Base-by-base conservation (phyloP, 257 asterid species). In the Primulina huaijiensis region DNA sequence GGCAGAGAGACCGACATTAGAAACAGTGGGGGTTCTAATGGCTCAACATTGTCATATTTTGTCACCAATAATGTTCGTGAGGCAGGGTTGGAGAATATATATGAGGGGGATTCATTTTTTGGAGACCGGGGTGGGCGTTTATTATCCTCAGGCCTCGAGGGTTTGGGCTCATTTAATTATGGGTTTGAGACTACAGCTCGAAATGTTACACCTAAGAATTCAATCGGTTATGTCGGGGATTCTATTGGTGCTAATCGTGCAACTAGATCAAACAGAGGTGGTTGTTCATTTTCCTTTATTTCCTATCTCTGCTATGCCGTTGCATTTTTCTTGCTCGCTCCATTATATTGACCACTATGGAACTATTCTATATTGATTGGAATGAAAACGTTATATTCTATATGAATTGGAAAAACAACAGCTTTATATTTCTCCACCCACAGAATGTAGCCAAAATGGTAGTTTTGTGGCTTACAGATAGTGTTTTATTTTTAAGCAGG, bases 231-330 rank as follows among this genome's bases (percentile, higher is more conserved):
- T 73, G 87, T 75, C 66, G 96, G 93, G 72, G 80, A 75, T 77
- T 85, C 81, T 83, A 78, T 78, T 64, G 78, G 83, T 79, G 73
- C 76, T 83, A 78, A 78, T 66, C 77, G 88, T 76, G 73, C 76
- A 53, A 82, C 81, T 82, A 82, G 90, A 77, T 76, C 93, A 72
- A 85, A 78, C 84, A 82, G 96, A 87, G 97, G 97, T 87, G 73
- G 65, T 64, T 33, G 62, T 71, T 43, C n/a, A 14, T 6, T 38
- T 43, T 4, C 4, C 2, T 67, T 14, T 38, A 10, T 57, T 8
- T 43, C 20, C 37, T 25, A 10, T 64, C 43, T 55, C 19, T 55
- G 4, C 21, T 8, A 35, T 34, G 34, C 40, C 5, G n/a, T 5
- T 1, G 6, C 31, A 7, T 9, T 61, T 50, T 60, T 23, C 25